phyloP scores from a whole-genome alignment of 306 rosid species.

The Sphenostylis stenocarpa region DNA sequence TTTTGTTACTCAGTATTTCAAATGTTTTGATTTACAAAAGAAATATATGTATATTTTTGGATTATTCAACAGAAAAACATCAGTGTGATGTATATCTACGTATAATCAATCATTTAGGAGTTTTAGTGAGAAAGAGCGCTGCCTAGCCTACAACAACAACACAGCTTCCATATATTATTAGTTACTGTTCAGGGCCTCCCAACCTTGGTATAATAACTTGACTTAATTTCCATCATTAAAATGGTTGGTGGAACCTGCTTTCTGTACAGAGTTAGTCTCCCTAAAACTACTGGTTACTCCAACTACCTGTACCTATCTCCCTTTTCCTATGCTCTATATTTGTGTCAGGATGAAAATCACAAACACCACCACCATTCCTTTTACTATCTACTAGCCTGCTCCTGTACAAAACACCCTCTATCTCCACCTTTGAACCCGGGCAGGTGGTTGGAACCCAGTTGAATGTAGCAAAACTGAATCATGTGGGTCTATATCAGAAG shows the following conservation, averaged over 20 bases:
- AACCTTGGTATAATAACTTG: slow-evolving; percentile 30
- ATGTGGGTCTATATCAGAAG: slow-evolving; percentile 40
- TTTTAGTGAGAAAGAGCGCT: background rate
- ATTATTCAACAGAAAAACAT: background rate
- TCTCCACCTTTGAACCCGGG: background rate
- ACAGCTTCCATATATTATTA: slow-evolving; percentile 36
- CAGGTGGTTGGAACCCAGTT: slow-evolving; percentile 26
- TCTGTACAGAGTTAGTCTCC: slow-evolving; percentile 46
- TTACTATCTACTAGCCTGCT: slow-evolving; percentile 12
- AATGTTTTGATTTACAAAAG: background rate
- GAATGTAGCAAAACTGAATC: slow-evolving; percentile 37
- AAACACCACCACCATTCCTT: slow-evolving; percentile 27
- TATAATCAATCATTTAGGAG: background rate
- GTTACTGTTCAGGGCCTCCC: slow-evolving; percentile 39
- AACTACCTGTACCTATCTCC: slow-evolving; percentile 55
- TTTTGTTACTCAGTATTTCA: background rate
- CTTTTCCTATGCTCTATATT: slow-evolving; percentile 40
- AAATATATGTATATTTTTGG: background rate
- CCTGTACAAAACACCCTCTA: slow-evolving; percentile 34
- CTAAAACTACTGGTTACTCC: slow-evolving; percentile 47
- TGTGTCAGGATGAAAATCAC: slow-evolving; percentile 54
- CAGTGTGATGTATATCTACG: background rate
- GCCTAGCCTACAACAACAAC: background rate
- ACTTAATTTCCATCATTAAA: slow-evolving; percentile 47
- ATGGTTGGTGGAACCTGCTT: slow-evolving; percentile 41